Percentiles rank a stretch among this genome's conserved stretches.
phyloP scores from a whole-genome alignment of 164 flowering plant genomes.

The Stephania yunnanensis region DNA sequence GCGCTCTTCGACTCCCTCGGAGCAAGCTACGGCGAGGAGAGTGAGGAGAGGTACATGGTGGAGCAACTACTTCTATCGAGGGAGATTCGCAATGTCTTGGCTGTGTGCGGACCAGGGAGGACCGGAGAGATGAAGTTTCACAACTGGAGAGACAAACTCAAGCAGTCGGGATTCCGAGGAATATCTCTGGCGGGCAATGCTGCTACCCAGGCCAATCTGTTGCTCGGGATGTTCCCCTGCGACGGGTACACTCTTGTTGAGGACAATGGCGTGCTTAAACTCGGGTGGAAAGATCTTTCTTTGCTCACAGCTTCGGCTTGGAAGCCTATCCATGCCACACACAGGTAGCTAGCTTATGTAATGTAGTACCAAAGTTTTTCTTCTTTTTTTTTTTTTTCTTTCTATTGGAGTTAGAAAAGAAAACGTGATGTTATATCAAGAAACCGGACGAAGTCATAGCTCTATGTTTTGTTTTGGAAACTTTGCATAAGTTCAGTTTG shows the following conservation, averaged over 20 bases:
- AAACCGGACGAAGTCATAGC: not conserved
- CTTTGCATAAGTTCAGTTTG: not conserved
- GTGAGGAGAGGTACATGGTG: constrained; percentile 88
- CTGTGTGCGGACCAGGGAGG: constrained; percentile 75
- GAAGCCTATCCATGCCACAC: constrained; percentile 46
- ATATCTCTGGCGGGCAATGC: constrained; percentile 88
- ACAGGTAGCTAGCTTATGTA: not conserved
- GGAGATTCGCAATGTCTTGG: constrained; percentile 68
- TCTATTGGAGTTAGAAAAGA: no score
- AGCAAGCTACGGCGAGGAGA: constrained; percentile 91
- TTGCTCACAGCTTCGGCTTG: constrained; percentile 98
- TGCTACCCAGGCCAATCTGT: constrained; percentile 82
- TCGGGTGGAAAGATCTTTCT: constrained; percentile 97
- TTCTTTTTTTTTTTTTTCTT: no score
- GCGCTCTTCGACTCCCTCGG: constrained; percentile 94
- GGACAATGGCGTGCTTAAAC: constrained; percentile 87
- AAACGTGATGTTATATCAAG: no score
- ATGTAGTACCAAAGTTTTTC: not conserved
- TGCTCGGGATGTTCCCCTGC: constrained; percentile 91
- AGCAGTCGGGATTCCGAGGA: constrained; percentile 71
- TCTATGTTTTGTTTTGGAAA: not conserved
- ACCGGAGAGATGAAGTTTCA: constrained; percentile 65
- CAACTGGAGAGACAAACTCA: constrained; percentile 88
- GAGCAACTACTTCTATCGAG: constrained; percentile 87
- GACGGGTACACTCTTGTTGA: constrained; percentile 92